phyloP scores from a whole-genome alignment of 129 eudicot species.

The Mikania micrantha region DNA sequence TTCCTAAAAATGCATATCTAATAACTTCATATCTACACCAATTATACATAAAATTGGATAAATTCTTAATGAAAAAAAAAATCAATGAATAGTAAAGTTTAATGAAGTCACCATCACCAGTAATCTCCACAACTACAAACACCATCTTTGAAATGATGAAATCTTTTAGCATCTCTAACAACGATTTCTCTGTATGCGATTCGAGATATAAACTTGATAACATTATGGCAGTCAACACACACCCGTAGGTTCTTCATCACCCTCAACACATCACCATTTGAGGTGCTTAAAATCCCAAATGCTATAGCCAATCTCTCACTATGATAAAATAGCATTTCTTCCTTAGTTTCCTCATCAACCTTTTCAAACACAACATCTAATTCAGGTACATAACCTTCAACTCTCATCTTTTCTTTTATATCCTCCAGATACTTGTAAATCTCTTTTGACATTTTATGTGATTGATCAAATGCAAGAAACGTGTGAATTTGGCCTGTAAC shows the following conservation, averaged over 20 bases:
- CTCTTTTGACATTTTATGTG: constrained; percentile 16
- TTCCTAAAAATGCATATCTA: not conserved
- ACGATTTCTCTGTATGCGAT: constrained; percentile 31
- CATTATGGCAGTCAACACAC: constrained; percentile 56
- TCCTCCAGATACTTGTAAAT: constrained; percentile 28
- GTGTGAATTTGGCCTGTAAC: constrained; percentile 35
- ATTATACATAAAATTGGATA: not conserved
- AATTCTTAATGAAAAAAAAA: not conserved
- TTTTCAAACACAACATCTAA: constrained; percentile 42
- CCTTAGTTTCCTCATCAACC: constrained; percentile 46
- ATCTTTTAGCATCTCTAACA: constrained; percentile 50
- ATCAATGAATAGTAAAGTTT: not conserved
- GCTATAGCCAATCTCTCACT: constrained; percentile 60
- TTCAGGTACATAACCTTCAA: constrained; percentile 43
- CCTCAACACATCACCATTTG: constrained; percentile 27
- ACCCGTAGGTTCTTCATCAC: constrained; percentile 62
- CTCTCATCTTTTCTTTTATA: constrained; percentile 32
- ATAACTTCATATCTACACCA: not conserved
- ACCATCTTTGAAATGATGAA: constrained; percentile 45
- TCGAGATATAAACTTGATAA: constrained; percentile 43
- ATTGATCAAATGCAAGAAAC: constrained; percentile 47
- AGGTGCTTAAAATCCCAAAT: constrained; percentile 39
- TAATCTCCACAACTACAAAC: constrained; percentile 56
- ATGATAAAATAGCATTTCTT: constrained; percentile 41
- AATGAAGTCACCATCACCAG: constrained; percentile 32